These are phyloP conservation scores for Coleophoma eucalyptorum DNA, from an alignment of 2,329 filamentous ascomycete species.

Conservation along the genomic window DNA sequence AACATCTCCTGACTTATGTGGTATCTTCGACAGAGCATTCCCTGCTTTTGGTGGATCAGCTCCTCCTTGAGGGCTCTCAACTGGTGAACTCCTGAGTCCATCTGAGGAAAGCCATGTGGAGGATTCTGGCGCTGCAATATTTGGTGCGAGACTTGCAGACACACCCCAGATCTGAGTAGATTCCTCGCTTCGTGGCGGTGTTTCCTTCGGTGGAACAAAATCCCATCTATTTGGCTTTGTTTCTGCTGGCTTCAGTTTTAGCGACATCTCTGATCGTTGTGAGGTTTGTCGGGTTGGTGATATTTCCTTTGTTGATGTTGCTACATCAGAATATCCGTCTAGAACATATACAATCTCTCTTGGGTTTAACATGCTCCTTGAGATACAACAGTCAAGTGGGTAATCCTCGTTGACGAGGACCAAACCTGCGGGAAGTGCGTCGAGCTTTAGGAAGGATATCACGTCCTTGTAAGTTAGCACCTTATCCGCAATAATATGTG, in stretches of 20 bases:
- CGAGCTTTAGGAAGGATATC: conserved; percentile 45
- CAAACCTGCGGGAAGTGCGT: conserved; percentile 31
- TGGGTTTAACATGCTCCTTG: conserved; percentile 52
- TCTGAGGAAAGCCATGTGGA: neutral
- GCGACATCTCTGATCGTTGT: conserved; percentile 20
- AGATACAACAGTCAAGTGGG: conserved; percentile 60
- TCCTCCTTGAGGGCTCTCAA: conserved; percentile 1
- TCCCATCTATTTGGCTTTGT: conserved; percentile 34
- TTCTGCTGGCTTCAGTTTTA: conserved; percentile 45
- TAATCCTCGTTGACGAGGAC: conserved; percentile 66
- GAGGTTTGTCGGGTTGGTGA: neutral
- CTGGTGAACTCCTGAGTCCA: neutral
- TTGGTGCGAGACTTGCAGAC: neutral
- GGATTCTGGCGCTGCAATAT: neutral
- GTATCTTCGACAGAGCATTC: too few relatives aligned
- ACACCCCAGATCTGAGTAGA: conserved; percentile 12
- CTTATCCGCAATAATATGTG: conserved; percentile 78
- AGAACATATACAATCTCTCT: conserved; percentile 56
- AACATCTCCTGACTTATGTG: conserved; percentile 38
- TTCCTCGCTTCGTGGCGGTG: conserved; percentile 33
- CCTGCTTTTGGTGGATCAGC: conserved; percentile 1
- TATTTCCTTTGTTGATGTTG: neutral
- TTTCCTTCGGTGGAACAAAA: conserved; percentile 32
- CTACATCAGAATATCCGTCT: conserved; percentile 4
- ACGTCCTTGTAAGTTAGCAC: conserved; percentile 61